Percentiles rank a stretch among this genome's conserved stretches.
phyloP scores from a whole-genome alignment of 345 rosid genomes.

The Eucalyptus polyanthemos region DNA sequence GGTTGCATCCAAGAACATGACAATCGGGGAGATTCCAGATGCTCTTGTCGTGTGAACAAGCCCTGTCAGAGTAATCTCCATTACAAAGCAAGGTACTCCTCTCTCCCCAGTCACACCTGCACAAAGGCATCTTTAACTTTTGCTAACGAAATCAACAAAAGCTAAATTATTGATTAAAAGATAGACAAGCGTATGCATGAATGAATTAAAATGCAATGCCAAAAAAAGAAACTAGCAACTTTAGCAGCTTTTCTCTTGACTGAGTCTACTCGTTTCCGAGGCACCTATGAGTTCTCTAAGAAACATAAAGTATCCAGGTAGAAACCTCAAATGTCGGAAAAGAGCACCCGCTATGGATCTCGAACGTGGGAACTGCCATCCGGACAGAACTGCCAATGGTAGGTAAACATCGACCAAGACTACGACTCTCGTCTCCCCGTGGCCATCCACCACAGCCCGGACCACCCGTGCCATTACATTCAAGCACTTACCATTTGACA shows the following conservation, averaged over 20 bases:
- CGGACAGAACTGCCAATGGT: slow-evolving; percentile 56
- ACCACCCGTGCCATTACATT: slow-evolving; percentile 33
- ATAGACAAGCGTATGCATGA: not conserved
- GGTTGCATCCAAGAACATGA: slow-evolving; percentile 71
- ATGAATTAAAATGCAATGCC: not conserved
- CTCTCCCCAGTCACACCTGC: slow-evolving; percentile 88
- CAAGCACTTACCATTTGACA: slow-evolving; percentile 47
- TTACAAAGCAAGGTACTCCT: slow-evolving; percentile 40
- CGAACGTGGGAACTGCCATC: slow-evolving; percentile 77
- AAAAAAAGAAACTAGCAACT: not conserved
- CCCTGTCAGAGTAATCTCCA: slow-evolving; percentile 11
- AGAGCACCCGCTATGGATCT: slow-evolving; percentile 48
- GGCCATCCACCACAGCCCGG: slow-evolving; percentile 12
- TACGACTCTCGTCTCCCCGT: slow-evolving; percentile 35
- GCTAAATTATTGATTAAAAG: not conserved
- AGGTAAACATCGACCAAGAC: slow-evolving; percentile 70
- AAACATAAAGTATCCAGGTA: not conserved
- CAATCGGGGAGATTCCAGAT: slow-evolving; percentile 67
- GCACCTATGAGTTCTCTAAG: not conserved
- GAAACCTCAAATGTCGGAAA: slow-evolving; percentile 72
- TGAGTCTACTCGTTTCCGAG: not conserved
- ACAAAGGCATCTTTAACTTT: not conserved
- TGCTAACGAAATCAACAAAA: not conserved
- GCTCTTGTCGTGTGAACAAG: slow-evolving; percentile 9
- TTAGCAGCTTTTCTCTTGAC: not conserved